These are phyloP conservation scores for Dispira simplex DNA, from an alignment of 192 early-diverging fungal species.

Conservation along the genomic window DNA sequence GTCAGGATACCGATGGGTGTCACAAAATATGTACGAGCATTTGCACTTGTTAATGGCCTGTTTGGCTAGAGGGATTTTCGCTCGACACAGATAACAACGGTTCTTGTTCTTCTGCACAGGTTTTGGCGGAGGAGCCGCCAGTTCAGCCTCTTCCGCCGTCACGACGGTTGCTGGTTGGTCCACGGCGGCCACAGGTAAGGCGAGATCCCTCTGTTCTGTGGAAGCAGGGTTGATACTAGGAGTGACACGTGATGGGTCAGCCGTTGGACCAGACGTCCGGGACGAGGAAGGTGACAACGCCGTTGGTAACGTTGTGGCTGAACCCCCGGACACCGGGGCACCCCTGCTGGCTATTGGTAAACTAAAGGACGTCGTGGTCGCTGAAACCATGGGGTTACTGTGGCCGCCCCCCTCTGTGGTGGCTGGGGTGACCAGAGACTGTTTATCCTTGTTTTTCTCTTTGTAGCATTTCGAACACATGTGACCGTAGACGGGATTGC, in stretches of 20 bases:
- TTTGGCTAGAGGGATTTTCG: constrained; percentile 62
- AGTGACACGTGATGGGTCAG: not conserved
- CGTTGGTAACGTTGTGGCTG: not conserved
- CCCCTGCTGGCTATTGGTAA: not conserved
- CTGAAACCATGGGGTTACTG: constrained; percentile 11
- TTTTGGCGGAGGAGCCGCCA: constrained; percentile 21
- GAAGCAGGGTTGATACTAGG: not conserved
- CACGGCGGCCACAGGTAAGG: not conserved
- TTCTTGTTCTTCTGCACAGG: constrained; percentile 45
- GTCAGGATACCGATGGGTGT: constrained; percentile 50
- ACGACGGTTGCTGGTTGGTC: constrained; percentile 14
- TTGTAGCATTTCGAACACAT: constrained; percentile 69
- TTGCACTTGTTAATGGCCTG: constrained; percentile 65
- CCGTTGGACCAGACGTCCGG: too few species aligned
- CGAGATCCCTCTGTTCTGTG: not conserved
- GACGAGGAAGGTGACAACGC: too few species aligned
- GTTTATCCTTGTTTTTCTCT: constrained; percentile 29
- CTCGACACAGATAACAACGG: constrained; percentile 47
- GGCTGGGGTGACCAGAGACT: constrained; percentile 16
- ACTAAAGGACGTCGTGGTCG: constrained; percentile 13
- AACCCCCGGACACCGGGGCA: constrained; percentile 11
- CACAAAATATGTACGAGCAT: constrained; percentile 62
- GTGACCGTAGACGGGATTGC: constrained; percentile 49
- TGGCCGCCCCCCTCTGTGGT: not conserved
- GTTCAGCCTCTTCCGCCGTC: constrained; percentile 14